These are phyloP conservation scores for Gracilaria gracilis DNA, from an alignment of 23 red algal genomes.

Conservation along the genomic window DNA sequence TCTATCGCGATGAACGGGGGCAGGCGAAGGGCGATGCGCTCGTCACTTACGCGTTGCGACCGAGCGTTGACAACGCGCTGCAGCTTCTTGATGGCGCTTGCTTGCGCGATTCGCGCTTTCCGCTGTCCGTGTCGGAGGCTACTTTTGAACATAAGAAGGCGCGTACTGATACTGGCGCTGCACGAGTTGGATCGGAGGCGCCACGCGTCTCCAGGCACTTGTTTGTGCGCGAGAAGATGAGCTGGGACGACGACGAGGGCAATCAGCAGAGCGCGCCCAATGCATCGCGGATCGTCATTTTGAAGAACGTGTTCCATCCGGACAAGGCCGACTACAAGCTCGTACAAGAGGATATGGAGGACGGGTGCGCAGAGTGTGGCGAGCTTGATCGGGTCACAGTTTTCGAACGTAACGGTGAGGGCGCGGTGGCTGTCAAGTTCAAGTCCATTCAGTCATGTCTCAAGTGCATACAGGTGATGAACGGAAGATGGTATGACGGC, in stretches of 20 bases:
- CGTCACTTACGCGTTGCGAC: conserved; percentile 75
- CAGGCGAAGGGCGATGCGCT: conserved; percentile 68
- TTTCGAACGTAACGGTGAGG: conserved; percentile 78
- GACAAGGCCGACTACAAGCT: conserved; percentile 48
- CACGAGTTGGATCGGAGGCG: not conserved
- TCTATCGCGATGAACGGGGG: conserved; percentile 63
- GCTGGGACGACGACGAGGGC: conserved; percentile 68
- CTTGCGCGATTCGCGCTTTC: conserved; percentile 18
- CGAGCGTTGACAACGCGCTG: conserved; percentile 76
- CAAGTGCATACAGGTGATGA: conserved; percentile 78
- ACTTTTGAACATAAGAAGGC: conserved; percentile 63
- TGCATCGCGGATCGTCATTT: conserved; percentile 74
- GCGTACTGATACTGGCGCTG: not conserved
- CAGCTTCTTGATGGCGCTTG: conserved; percentile 50
- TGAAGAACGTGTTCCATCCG: conserved; percentile 82
- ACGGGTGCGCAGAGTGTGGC: conserved; percentile 53
- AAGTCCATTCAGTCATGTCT: conserved; percentile 26
- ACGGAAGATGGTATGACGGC: conserved; percentile 82
- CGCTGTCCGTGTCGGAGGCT: conserved; percentile 24
- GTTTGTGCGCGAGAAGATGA: conserved; percentile 44
- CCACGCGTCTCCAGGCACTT: not conserved
- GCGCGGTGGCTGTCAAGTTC: conserved; percentile 79
- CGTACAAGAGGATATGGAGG: conserved; percentile 68
- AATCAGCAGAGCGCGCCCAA: not conserved
- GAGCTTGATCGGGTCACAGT: conserved; percentile 77